Evolutionary conservation across 78 protist genomes (phyloP).

Genomic region (Anaeramoeba flamelloides): DNA sequence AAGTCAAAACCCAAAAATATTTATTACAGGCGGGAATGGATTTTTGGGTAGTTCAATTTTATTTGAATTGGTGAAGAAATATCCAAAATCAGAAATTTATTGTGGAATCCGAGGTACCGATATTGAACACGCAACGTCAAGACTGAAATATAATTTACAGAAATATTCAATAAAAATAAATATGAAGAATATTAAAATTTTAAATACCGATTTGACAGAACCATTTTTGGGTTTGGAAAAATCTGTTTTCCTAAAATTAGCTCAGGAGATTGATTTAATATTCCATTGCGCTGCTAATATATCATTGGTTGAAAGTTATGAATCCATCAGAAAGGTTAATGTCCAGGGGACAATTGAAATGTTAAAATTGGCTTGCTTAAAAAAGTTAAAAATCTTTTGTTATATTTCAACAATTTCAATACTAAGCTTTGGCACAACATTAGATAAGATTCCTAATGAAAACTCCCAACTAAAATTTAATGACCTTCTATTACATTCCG

Average conservation of each 20-base stretch:
- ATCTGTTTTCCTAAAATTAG: neutral
- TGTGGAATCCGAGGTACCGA: neutral
- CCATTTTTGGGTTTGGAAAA: neutral
- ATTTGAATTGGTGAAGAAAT: neutral
- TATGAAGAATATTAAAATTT: neutral
- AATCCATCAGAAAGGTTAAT: neutral
- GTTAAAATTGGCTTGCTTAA: neutral
- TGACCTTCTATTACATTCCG: neutral
- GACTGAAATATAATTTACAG: neutral
- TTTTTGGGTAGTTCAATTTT: neutral
- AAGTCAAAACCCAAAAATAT: no score
- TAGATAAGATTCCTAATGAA: no score
- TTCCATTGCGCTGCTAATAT: neutral
- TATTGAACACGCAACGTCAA: neutral
- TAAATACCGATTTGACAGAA: neutral
- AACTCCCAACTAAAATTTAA: no score
- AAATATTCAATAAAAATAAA: neutral
- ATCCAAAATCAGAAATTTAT: neutral
- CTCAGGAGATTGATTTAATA: neutral
- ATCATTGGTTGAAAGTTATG: neutral
- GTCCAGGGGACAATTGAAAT: neutral
- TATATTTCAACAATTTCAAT: constrained; percentile 1
- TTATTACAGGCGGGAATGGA: neutral
- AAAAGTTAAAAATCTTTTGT: neutral
- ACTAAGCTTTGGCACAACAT: no score